A percentile compares a stretch with the other conserved stretches of the same genome.
phyloP scores from a whole-genome alignment of 352 stramenopile genomes.

The Globisporangium uncinulatum region DNA sequence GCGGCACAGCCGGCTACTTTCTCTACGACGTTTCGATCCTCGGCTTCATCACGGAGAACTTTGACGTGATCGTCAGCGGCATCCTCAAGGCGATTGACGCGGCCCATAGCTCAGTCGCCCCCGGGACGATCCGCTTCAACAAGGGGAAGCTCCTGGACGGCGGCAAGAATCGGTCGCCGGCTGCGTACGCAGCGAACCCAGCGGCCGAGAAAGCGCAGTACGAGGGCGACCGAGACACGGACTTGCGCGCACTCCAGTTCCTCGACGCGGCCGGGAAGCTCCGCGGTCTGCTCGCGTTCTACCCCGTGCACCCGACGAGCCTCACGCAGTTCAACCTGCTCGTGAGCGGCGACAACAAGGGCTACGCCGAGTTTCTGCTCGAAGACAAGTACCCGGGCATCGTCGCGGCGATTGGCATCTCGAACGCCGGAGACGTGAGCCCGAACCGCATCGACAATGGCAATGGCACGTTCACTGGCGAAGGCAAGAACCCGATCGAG shows the following conservation, averaged over 20 bases:
- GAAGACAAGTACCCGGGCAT: conserved; percentile 26
- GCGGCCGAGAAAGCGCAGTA: conserved; percentile 50
- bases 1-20: conserved; percentile 69
- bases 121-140: conserved; percentile 35
- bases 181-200: conserved; percentile 70
- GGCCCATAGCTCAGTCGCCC: conserved; percentile 49
- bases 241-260: conserved; percentile 64
- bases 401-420: conserved; percentile 33
- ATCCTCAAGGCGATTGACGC: conserved; percentile 54
- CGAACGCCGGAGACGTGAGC: conserved; percentile 41
- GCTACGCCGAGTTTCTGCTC: conserved; percentile 42
- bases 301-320: conserved; percentile 76
- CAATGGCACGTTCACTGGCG: conserved; percentile 36
- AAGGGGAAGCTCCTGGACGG: conserved; percentile 24
- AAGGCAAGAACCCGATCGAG: conserved; percentile 28
- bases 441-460: conserved; percentile 43
- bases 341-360: conserved; percentile 81
- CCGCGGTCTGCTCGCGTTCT: conserved; percentile 61
- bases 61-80: conserved; percentile 65
- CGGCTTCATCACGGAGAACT: conserved; percentile 45
- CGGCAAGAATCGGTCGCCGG: conserved; percentile 68
- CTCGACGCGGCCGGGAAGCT: conserved; percentile 20
- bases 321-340: conserved; percentile 68
- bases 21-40: conserved; percentile 56
- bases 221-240: conserved; percentile 51